Evolutionary conservation across 192 early-diverging fungal genomes (phyloP), one percentile per base, ranked within the genome.

Genomic region (Gamsiella multidivaricata): DNA sequence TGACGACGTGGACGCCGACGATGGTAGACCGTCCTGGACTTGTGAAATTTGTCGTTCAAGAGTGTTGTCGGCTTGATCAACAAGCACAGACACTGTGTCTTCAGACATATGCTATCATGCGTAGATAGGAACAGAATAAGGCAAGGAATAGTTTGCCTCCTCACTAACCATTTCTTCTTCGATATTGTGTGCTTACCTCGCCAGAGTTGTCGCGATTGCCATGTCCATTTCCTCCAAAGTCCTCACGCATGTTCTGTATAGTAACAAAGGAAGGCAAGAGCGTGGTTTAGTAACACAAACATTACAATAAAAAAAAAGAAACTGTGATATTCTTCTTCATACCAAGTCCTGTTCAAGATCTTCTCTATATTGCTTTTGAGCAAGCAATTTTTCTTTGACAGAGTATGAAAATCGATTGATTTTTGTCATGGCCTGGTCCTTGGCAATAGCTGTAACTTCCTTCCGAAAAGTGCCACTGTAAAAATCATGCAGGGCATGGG

Each of bases 271-370:
- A 31, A 54, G 7, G 20, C 52, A 31, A 31, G 8, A 31, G 20
- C 52, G 18, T 25, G 8, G 28, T 29, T 23, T 54, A 54, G 28
- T 31, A 18, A 54, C 28, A 54, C 20, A 25, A 10, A 54, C 28
- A 54, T 31, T 3, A 4, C 52, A 54, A 54, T 10, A 31, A 54
- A 54, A 31, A 54, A 29, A 54, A 54, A 4, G 8, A 8, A 31
- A 54, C 20, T 54, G 52, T 31, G 28, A 54, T 54, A 54, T 31
- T 54, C 28, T 54, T 3, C 28, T 31, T 54, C 20, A 6, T 57
- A 39, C 55, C 32, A 57, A 39, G 55, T 39, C 36, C 18, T 57
- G 7, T 57, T 57, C 36, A 57, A 57, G 55, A 57, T 34, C 55
- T 9, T 39, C 32, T 39, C 37, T 57, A 39, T 57, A 39, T n/a